Evolutionary conservation across 768 basidiomycete genomes (phyloP).

Genomic region (Suillus weaverae): DNA sequence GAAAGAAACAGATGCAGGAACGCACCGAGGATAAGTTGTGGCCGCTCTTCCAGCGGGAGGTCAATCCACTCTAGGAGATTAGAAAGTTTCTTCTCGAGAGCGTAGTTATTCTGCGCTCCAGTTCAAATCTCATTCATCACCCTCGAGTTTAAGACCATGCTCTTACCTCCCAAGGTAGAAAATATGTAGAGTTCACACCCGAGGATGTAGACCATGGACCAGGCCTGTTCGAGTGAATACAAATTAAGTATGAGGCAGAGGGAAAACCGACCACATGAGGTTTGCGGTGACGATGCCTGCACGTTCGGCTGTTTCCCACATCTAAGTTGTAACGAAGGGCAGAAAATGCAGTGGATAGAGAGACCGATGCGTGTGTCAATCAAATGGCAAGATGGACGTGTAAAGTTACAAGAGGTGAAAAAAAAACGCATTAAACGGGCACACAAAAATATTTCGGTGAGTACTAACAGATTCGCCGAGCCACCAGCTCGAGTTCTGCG

Average conservation of each 20-base stretch:
- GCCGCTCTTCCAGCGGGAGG: constrained; percentile 65
- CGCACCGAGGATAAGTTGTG: constrained; percentile 75
- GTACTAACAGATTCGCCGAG: constrained; percentile 79
- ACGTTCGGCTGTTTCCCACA: constrained; percentile 87
- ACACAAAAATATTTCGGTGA: neutral
- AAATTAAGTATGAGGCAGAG: neutral
- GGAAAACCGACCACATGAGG: constrained; percentile 78
- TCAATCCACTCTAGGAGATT: constrained; percentile 85
- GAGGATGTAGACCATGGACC: constrained; percentile 73
- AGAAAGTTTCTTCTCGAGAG: constrained; percentile 68
- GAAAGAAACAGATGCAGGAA: constrained; percentile 6
- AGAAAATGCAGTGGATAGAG: neutral
- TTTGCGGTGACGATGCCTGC: constrained; percentile 78
- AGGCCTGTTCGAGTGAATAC: constrained; percentile 50
- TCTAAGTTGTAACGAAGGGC: constrained; percentile 40
- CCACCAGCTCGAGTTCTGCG: constrained; percentile 81
- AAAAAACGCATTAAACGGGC: no score
- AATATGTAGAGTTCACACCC: constrained; percentile 71
- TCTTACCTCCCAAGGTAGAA: constrained; percentile 72
- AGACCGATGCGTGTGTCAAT: neutral
- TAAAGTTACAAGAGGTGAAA: neutral
- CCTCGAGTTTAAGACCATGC: constrained; percentile 2
- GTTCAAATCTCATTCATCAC: neutral
- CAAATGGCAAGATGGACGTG: neutral
- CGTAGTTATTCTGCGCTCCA: constrained; percentile 49